These are phyloP conservation scores for Aspergillus sp. DNA, from an alignment of 2,329 filamentous ascomycete species.

Conservation along the genomic window DNA sequence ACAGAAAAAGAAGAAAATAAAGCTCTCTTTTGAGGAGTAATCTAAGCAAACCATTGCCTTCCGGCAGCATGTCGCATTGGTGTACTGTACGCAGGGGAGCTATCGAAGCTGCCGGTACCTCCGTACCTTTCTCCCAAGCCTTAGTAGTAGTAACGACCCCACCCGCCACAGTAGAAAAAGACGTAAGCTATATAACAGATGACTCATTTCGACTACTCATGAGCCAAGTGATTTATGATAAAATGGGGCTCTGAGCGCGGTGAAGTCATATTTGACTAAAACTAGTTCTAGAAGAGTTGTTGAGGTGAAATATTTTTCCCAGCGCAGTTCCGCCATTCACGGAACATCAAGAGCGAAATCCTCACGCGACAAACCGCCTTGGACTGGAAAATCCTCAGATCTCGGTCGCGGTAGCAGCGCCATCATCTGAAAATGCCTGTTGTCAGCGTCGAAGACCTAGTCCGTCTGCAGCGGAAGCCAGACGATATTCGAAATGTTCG, in stretches of 20 bases:
- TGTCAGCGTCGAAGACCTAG: conserved; percentile 85
- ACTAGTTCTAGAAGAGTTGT: not conserved
- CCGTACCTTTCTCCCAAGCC: not conserved
- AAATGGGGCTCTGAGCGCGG: not conserved
- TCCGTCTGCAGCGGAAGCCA: conserved; percentile 82
- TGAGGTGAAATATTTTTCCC: conserved; percentile 16
- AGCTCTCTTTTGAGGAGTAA: conserved; percentile 46
- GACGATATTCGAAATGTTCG: conserved; percentile 89
- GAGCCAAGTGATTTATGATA: not conserved
- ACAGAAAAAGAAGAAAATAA: conserved; percentile 46
- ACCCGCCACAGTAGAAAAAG: not conserved
- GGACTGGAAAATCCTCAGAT: conserved; percentile 1
- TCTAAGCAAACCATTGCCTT: not conserved
- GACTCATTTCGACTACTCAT: conserved; percentile 10
- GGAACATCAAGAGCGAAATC: conserved; percentile 11
- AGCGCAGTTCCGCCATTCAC: conserved; percentile 12
- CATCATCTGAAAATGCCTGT: conserved; percentile 72
- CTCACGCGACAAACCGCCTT: conserved; percentile 13
- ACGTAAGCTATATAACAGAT: not conserved
- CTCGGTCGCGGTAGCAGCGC: conserved; percentile 16
- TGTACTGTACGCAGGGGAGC: not conserved
- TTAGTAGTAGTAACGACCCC: not conserved
- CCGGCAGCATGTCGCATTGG: not conserved
- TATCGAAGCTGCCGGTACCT: not conserved
- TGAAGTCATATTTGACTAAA: not conserved